Evolutionary conservation across 2,329 filamentous ascomycete genomes (phyloP).

Genomic region (Fusarium sp.): DNA sequence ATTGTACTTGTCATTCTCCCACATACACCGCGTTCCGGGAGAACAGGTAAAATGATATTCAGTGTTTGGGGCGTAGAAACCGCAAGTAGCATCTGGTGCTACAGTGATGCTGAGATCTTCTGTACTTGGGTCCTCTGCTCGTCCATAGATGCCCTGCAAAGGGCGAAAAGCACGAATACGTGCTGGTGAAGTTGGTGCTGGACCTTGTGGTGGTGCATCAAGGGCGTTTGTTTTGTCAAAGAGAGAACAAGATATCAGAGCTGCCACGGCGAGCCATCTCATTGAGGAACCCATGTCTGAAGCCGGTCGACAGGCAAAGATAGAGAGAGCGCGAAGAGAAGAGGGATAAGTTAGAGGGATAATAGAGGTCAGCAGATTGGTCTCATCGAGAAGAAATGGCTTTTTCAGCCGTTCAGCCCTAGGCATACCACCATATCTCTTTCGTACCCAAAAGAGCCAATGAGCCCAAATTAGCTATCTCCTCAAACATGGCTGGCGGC

Average conservation of each 20-base stretch:
- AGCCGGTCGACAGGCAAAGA: neutral
- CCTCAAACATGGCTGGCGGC: slow-evolving; percentile 22
- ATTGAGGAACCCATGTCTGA: slow-evolving; percentile 23
- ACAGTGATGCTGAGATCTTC: slow-evolving; percentile 20
- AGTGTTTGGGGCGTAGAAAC: slow-evolving; percentile 15
- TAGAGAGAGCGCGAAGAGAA: neutral
- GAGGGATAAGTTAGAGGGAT: neutral
- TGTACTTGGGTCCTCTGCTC: slow-evolving; percentile 9
- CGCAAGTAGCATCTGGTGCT: slow-evolving; percentile 29
- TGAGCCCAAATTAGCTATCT: slow-evolving; percentile 8
- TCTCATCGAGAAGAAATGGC: neutral
- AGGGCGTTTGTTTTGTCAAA: slow-evolving; percentile 20
- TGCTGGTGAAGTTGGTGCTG: slow-evolving; percentile 25
- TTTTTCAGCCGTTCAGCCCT: slow-evolving; percentile 21
- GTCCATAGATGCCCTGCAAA: slow-evolving; percentile 11
- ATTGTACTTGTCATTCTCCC: slow-evolving; percentile 38
- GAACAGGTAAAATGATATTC: slow-evolving; percentile 24
- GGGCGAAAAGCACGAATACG: slow-evolving; percentile 8
- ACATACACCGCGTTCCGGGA: slow-evolving; percentile 22
- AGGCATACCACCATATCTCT: slow-evolving; percentile 1
- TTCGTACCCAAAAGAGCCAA: slow-evolving; percentile 8
- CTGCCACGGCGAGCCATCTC: slow-evolving; percentile 29
- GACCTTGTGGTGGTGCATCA: slow-evolving; percentile 26
- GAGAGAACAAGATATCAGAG: slow-evolving; percentile 21
- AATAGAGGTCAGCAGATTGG: neutral